Conservation (phyloP, 2,329 filamentous ascomycete species). For the Paracoccidioides brasiliensis region DNA sequence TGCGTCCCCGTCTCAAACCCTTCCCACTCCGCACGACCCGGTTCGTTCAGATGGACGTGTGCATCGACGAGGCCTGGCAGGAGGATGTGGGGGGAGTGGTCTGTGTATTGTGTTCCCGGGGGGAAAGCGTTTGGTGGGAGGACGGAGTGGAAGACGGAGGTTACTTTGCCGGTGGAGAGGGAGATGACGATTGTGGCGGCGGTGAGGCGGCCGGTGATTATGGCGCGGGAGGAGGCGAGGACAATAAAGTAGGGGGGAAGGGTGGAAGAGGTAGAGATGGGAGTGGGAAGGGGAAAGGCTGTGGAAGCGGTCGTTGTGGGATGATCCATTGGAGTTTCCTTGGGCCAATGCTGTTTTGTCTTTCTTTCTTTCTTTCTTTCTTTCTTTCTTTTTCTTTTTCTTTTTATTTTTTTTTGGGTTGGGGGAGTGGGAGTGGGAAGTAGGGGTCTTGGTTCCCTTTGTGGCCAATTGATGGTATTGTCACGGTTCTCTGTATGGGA, state of each 20-base stretch:
- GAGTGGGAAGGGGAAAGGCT: not conserved
- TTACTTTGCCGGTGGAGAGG: constrained; percentile 67
- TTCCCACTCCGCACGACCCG: constrained; percentile 94
- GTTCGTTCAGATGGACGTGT: constrained; percentile 95
- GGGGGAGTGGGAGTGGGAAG: too few species aligned
- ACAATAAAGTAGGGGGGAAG: constrained; percentile 49
- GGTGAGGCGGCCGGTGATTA: constrained; percentile 63
- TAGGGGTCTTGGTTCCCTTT: not conserved
- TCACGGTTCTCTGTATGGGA: not conserved
- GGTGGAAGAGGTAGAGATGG: not conserved
- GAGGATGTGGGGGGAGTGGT: constrained; percentile 74
- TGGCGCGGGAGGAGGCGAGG: constrained; percentile 69
- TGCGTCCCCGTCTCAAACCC: constrained; percentile 91
- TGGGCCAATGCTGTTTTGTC: not conserved
- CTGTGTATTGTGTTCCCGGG: constrained; percentile 55
- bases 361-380: too few species aligned
- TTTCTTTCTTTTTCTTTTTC: too few species aligned
- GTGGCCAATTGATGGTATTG: not conserved
- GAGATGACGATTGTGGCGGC: constrained; percentile 77
- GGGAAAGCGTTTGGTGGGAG: constrained; percentile 68
- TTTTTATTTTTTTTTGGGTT: not conserved
- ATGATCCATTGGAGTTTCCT: not conserved
- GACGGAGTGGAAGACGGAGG: constrained; percentile 58
- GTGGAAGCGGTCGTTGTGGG: not conserved
- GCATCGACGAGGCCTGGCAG: constrained; percentile 90